Conservation (phyloP, 2,329 filamentous ascomycete species). For the Pseudogymnoascus pannorum region DNA sequence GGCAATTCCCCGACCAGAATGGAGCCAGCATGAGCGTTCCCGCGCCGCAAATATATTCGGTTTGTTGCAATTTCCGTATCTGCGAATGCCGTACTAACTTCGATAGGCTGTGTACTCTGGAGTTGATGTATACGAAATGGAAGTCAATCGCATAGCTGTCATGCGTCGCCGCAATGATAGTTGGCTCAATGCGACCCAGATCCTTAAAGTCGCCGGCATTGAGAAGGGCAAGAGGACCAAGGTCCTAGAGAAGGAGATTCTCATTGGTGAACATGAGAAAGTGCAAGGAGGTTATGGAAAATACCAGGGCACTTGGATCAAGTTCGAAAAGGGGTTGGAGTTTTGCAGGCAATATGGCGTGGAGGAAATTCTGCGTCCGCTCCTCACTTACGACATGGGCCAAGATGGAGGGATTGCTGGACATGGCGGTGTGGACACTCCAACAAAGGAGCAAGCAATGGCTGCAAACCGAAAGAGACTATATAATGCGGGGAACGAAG, state of each 20-base stretch:
- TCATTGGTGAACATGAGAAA: constrained; percentile 94
- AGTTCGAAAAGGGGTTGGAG: constrained; percentile 83
- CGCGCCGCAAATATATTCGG: constrained; percentile 54
- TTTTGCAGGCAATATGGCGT: constrained; percentile 79
- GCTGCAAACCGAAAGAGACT: constrained; percentile 87
- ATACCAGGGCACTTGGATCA: constrained; percentile 98
- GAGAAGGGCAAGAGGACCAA: constrained; percentile 98
- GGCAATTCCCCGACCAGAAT: constrained; percentile 25
- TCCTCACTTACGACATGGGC: constrained; percentile 74
- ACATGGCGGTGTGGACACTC: constrained; percentile 76
- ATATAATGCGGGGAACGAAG: constrained; percentile 70
- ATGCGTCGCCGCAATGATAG: constrained; percentile 94
- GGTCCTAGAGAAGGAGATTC: constrained; percentile 94
- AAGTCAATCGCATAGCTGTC: constrained; percentile 84
- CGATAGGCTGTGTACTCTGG: constrained; percentile 83
- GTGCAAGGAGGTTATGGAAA: constrained; percentile 98
- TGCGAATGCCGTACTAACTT: neutral
- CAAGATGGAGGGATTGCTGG: constrained; percentile 66
- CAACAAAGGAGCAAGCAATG: constrained; percentile 98
- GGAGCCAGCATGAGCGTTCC: constrained; percentile 20
- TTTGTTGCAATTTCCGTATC: constrained; percentile 30
- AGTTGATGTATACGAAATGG: constrained; percentile 97
- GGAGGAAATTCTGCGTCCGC: constrained; percentile 65
- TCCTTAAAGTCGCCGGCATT: constrained; percentile 92
- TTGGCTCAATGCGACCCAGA: constrained; percentile 97